These are phyloP conservation scores for Rhizopogon vesiculosus DNA, from an alignment of 768 basidiomycete species.

Conservation along the genomic window DNA sequence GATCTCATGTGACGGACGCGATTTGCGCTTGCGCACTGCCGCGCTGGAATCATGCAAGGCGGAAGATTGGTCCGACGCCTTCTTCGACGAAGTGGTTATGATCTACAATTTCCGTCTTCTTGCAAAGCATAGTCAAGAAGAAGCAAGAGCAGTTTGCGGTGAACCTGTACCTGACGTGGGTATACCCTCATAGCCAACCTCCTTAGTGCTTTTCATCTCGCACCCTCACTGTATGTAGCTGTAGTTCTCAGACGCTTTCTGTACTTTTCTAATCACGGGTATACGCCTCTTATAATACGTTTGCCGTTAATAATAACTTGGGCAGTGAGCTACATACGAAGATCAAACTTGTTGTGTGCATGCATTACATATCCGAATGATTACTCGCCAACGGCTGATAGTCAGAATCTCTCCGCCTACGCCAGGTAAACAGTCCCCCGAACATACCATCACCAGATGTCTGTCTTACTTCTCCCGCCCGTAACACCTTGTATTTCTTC, in stretches of 20 bases:
- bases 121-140: conserved; percentile 33
- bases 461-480: conserved; percentile 63
- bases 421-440: conserved; percentile 21
- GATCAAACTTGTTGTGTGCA: conserved; percentile 5
- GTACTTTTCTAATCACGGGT: conserved; percentile 31
- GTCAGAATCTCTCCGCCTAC: conserved; percentile 10
- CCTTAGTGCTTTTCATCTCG: neutral
- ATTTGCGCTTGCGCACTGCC: conserved; percentile 43
- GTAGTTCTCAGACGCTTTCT: conserved; percentile 18
- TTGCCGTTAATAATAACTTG: neutral
- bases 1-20: conserved; percentile 31
- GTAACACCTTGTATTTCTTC: conserved; percentile 63
- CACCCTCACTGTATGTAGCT: conserved; percentile 4
- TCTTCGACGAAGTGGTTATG: conserved; percentile 61
- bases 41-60: conserved; percentile 38
- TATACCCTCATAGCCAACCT: conserved; percentile 1
- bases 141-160: conserved; percentile 24
- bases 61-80: conserved; percentile 55
- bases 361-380: conserved; percentile 12
- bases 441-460: conserved; percentile 15
- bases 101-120: conserved; percentile 45
- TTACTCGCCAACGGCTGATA: conserved; percentile 2
- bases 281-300: conserved; percentile 28
- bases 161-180: conserved; percentile 11
- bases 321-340: neutral